These are phyloP conservation scores for Coemansia sp. DNA, from an alignment of 192 early-diverging fungal species.

Conservation along the genomic window DNA sequence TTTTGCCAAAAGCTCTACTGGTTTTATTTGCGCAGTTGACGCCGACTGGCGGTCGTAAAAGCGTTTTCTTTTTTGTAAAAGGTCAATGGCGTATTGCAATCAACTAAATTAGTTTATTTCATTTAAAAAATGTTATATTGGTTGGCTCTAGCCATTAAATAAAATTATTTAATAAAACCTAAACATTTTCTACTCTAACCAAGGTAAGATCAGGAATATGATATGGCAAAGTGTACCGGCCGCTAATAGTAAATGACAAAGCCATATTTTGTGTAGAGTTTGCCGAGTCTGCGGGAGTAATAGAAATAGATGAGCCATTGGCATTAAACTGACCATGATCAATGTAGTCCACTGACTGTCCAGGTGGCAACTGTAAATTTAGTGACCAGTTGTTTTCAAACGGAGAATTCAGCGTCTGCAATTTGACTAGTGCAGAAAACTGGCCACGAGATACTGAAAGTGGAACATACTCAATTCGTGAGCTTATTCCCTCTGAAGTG, in stretches of 20 bases:
- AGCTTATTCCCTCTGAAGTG: conserved; percentile 26
- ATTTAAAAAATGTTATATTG: no score
- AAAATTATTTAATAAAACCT: not conserved
- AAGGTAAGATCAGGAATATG: conserved; percentile 30
- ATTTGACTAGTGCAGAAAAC: conserved; percentile 28
- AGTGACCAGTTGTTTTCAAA: conserved; percentile 26
- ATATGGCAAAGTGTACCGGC: conserved; percentile 25
- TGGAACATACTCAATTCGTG: conserved; percentile 27
- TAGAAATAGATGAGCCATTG: conserved; percentile 16
- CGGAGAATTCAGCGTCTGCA: conserved; percentile 23
- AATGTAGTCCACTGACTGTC: conserved; percentile 18
- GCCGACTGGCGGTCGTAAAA: no score
- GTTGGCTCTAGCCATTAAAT: no score
- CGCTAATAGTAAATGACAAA: conserved; percentile 28
- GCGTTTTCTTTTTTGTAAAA: no score
- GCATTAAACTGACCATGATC: conserved; percentile 5
- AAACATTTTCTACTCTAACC: conserved; percentile 2
- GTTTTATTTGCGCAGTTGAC: no score
- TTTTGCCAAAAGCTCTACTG: no score
- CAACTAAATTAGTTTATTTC: no score
- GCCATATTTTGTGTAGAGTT: conserved; percentile 21
- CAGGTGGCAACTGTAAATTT: conserved; percentile 18
- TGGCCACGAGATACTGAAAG: conserved; percentile 8
- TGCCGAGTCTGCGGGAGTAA: conserved; percentile 4
- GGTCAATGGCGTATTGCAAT: no score